A percentile compares a stretch with the other conserved stretches of the same genome.
Conservation (phyloP, 179 eudicot genomes). For the Pouteria campechiana region DNA sequence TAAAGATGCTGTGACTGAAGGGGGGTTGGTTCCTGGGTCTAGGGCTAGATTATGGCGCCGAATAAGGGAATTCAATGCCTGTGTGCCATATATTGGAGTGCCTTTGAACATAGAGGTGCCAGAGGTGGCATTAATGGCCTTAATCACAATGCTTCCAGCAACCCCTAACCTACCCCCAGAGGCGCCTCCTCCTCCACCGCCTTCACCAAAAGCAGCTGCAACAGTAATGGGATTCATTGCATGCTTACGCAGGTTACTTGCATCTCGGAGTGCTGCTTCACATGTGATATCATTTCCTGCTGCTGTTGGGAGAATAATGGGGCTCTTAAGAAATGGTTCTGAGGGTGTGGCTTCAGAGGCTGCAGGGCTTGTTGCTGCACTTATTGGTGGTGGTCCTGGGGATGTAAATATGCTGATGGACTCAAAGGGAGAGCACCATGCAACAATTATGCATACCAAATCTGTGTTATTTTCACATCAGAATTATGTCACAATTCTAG, state of each 20-base stretch:
- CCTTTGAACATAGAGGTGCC: constrained; percentile 86
- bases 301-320: constrained; percentile 99
- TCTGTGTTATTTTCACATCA: constrained; percentile 80
- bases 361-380: constrained; percentile 82
- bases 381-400: constrained; percentile 97
- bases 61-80: constrained; percentile 96
- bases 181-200: constrained; percentile 89
- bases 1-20: constrained; percentile 97
- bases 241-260: constrained; percentile 78
- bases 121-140: constrained; percentile 96
- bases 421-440: constrained; percentile 90
- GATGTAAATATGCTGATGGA: constrained; percentile 58
- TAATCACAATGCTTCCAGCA: constrained; percentile 94
- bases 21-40: constrained; percentile 95
- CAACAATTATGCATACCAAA: constrained; percentile 90
- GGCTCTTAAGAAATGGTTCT: constrained; percentile 97
- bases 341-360: constrained; percentile 94
- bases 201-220: constrained; percentile 99
- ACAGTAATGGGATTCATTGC: constrained; percentile 87
- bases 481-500: constrained; percentile 60
- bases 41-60: constrained; percentile 98
- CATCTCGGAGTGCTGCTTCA: constrained; percentile 95
- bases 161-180: constrained; percentile 94
- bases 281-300: constrained; percentile 98
- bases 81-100: constrained; percentile 79